phyloP scores from a whole-genome alignment of 2,329 filamentous ascomycete genomes.

The Colletotrichum horii region DNA sequence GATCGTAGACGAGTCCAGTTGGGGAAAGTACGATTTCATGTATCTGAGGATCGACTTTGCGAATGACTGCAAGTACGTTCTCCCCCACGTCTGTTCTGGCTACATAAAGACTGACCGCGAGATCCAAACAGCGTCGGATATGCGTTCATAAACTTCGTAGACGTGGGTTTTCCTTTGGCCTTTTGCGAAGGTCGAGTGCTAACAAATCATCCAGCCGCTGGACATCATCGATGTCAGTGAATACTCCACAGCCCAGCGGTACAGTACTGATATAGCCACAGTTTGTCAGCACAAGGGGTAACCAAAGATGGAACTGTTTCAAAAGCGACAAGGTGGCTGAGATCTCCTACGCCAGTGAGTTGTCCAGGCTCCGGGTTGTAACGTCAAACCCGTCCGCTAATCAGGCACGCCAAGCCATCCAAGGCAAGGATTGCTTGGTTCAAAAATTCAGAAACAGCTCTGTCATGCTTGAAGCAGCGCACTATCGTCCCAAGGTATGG shows the following conservation, averaged over 20 bases:
- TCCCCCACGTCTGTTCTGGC: background rate
- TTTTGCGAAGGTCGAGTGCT: slow-evolving; percentile 28
- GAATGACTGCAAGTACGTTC: slow-evolving; percentile 79
- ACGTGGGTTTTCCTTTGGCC: slow-evolving; percentile 57
- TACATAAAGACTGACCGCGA: background rate
- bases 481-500: slow-evolving; percentile 82
- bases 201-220: slow-evolving; percentile 59
- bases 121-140: slow-evolving; percentile 78
- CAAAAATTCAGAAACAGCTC: slow-evolving; percentile 97
- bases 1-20: slow-evolving; percentile 79
- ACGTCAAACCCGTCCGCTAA: background rate
- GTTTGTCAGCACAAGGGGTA: slow-evolving; percentile 75
- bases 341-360: slow-evolving; percentile 92
- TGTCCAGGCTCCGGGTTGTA: background rate
- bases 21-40: slow-evolving; percentile 90
- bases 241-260: background rate
- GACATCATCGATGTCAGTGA: slow-evolving; percentile 72
- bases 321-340: slow-evolving; percentile 86
- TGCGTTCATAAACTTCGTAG: slow-evolving; percentile 93
- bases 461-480: slow-evolving; percentile 85
- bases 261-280: slow-evolving; percentile 40
- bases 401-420: slow-evolving; percentile 68
- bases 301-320: slow-evolving; percentile 80
- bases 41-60: slow-evolving; percentile 91
- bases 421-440: slow-evolving; percentile 88